phyloP scores from a whole-genome alignment of 805 yeast species.

The Hanseniaspora valbyensis region DNA sequence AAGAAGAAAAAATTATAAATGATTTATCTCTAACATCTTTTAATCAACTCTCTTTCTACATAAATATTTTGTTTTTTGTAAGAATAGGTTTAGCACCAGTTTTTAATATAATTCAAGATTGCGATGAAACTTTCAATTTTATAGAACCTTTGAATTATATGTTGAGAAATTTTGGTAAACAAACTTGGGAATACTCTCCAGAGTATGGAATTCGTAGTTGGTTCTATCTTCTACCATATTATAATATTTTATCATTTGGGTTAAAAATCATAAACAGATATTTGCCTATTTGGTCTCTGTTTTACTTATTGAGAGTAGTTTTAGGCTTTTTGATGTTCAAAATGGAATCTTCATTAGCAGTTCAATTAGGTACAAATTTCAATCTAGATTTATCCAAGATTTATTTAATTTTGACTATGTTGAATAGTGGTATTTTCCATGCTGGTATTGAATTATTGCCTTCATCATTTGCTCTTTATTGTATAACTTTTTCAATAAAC shows the following conservation, averaged over 20 bases:
- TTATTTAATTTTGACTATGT: slow-evolving; percentile 51
- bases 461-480: slow-evolving; percentile 60
- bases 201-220: slow-evolving; percentile 79
- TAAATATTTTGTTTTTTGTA: not conserved
- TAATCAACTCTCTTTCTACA: not conserved
- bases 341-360: slow-evolving; percentile 45
- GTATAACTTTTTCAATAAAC: slow-evolving; percentile 27
- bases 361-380: slow-evolving; percentile 30
- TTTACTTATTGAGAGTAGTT: slow-evolving; percentile 43
- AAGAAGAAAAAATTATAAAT: not conserved
- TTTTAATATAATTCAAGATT: slow-evolving; percentile 66
- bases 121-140: slow-evolving; percentile 86
- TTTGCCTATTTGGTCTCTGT: slow-evolving; percentile 26
- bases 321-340: slow-evolving; percentile 34
- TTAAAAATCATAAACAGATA: slow-evolving; percentile 22
- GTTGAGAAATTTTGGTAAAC: slow-evolving; percentile 73
- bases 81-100: slow-evolving; percentile 22
- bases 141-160: slow-evolving; percentile 87
- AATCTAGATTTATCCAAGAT: slow-evolving; percentile 33
- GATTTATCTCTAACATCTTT: not conserved
- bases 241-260: slow-evolving; percentile 17
- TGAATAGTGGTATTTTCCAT: slow-evolving; percentile 77
- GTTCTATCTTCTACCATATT: slow-evolving; percentile 50
- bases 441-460: slow-evolving; percentile 82
- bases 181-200: slow-evolving; percentile 96